A percentile compares a stretch with the other conserved stretches of the same genome.
phyloP scores from a whole-genome alignment of 2,329 filamentous ascomycete genomes.

The Penicillium expansum region DNA sequence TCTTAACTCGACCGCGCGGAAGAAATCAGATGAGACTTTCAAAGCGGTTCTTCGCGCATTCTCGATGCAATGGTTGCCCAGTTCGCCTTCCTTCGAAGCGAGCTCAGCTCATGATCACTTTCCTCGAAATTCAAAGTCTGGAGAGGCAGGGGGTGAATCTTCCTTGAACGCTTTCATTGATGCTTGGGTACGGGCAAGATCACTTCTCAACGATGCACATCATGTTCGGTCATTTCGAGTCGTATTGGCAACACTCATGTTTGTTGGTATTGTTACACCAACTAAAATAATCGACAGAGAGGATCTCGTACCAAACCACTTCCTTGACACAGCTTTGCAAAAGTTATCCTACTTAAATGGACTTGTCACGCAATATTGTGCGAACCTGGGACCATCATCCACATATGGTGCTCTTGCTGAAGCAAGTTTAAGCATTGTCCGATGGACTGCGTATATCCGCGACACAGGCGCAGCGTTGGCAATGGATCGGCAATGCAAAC shows the following conservation, averaged over 20 bases:
- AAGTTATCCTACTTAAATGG: slow-evolving; percentile 14
- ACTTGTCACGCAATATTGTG: slow-evolving; percentile 19
- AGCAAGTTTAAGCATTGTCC: slow-evolving; percentile 19
- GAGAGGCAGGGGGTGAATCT: neutral
- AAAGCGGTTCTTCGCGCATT: slow-evolving; percentile 20
- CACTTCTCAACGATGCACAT: slow-evolving; percentile 5
- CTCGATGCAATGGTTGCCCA: slow-evolving; percentile 22
- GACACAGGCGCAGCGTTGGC: slow-evolving; percentile 25
- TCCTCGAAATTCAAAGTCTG: neutral
- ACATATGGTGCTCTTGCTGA: slow-evolving; percentile 19
- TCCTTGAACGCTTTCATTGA: slow-evolving; percentile 16
- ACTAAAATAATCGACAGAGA: neutral
- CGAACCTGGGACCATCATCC: slow-evolving; percentile 19
- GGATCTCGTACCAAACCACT: slow-evolving; percentile 6
- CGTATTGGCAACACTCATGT: slow-evolving; percentile 21
- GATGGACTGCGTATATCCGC: slow-evolving; percentile 26
- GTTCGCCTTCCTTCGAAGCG: neutral
- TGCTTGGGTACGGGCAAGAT: slow-evolving; percentile 17
- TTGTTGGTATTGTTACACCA: slow-evolving; percentile 23
- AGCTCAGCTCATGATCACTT: too few species aligned
- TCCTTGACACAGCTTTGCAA: slow-evolving; percentile 16
- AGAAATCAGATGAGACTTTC: slow-evolving; percentile 19
- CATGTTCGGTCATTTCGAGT: slow-evolving; percentile 21
- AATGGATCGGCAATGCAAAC: slow-evolving; percentile 13
- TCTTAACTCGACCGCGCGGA: slow-evolving; percentile 8